Evolutionary conservation across 371 early-diverging fungal genomes (phyloP).

Genomic region (Haplosporangium sp.): DNA sequence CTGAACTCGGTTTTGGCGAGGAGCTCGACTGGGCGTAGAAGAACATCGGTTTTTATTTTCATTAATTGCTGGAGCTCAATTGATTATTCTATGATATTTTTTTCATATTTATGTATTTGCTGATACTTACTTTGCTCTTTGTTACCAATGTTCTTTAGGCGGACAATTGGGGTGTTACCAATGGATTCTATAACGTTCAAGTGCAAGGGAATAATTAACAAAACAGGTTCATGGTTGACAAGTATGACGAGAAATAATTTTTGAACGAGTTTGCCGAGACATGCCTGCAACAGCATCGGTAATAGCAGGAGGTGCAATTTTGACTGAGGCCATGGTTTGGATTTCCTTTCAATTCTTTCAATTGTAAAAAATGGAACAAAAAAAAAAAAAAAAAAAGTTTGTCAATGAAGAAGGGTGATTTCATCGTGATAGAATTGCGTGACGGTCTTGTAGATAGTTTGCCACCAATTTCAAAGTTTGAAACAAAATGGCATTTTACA

Average conservation of each 20-base stretch:
- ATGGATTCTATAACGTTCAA: constrained; percentile 27
- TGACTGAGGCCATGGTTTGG: constrained; percentile 22
- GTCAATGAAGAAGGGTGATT: not conserved
- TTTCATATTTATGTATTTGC: no score
- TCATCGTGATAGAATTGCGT: not conserved
- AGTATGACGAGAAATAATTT: not conserved
- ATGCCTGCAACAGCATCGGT: constrained; percentile 40
- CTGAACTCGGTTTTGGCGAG: constrained; percentile 80
- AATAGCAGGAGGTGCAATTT: constrained; percentile 43
- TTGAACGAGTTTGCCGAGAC: not conserved
- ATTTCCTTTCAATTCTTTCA: not conserved
- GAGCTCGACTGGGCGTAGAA: constrained; percentile 57
- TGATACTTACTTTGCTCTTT: constrained; percentile 32
- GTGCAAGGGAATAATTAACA: not conserved
- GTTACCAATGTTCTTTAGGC: constrained; percentile 24
- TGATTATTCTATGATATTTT: no score
- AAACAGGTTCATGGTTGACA: not conserved
- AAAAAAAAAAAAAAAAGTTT: no score
- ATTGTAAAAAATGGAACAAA: not conserved
- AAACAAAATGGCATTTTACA: not conserved
- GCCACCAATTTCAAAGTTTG: constrained; percentile 11
- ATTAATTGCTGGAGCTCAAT: no score
- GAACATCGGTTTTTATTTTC: no score
- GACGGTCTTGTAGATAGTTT: constrained; percentile 12
- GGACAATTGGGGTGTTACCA: constrained; percentile 58